Base-by-base conservation (phyloP, 345 rosid genomes). In the Lenwebbia sp. region DNA sequence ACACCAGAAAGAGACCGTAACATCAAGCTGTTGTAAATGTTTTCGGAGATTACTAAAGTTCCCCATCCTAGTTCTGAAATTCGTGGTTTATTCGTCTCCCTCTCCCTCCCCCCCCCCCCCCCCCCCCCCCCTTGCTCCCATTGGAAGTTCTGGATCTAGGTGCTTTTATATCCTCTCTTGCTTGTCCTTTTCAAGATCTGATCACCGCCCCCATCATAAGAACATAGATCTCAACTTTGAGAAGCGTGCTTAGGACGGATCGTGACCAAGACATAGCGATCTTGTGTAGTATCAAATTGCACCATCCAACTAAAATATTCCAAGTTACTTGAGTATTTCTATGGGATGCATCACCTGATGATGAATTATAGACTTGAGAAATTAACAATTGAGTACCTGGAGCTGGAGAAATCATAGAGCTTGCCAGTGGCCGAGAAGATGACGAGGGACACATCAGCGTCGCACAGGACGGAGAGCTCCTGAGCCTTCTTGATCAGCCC, bases 401-500 rank as follows among this genome's bases (percentile, higher is more conserved):
- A 89, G 92, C 92, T 91, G 50, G 92, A 88, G 49, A 54, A 90
- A 86, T 93, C 93, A 44, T 91, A 92, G 83, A 91, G 91, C 88
- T 90, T 93, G 83, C 95, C 91, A 21, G 92, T 89, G 54, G 95
- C 90, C 1, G 95, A 93, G 91, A 92, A 93, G 54, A 91, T 84
- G 85, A 93, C 85, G 83, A 92, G 85, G 82, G 92, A 92, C 86
- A 92, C 92, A 56, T 92, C 93, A 25, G 94, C 95, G 87, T 93
- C 93, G 12, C 94, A 92, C 23, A 89, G 91, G 65, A 91, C 92
- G 2, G 94, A 91, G 57, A 93, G 94, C 90, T 92, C 95, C 75
- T 87, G 87, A 52, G 94, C 95, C 89, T 92, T 93, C 90, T 93
- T 91, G 86, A 92, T 86, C 47, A 93, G 90, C 17, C 94, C 94